Percentiles rank a stretch among this genome's conserved stretches.
Evolutionary conservation across 441 rosid species (phyloP).

Genomic region (Populus hybrid): DNA sequence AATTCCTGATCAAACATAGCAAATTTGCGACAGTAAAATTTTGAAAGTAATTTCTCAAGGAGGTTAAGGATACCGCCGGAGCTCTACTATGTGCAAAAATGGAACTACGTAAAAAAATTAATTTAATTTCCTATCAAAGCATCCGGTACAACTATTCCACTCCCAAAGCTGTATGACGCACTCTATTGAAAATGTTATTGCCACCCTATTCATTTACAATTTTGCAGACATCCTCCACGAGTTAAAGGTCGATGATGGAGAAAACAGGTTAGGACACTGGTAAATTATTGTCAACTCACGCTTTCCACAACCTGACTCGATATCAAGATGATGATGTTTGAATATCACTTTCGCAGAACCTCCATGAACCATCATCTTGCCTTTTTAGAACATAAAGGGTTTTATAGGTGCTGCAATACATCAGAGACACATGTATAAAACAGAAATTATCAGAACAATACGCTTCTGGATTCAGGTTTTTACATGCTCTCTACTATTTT

Average conservation of each 20-base stretch:
- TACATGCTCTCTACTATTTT: not conserved
- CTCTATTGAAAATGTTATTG: not conserved
- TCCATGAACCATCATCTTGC: conserved; percentile 86
- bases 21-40: no score
- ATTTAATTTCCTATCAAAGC: conserved; percentile 3
- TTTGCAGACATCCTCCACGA: not conserved
- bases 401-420: conserved; percentile 61
- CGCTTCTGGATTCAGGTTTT: not conserved
- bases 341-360: conserved; percentile 67
- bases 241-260: not conserved
- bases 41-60: not conserved
- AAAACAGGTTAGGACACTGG: not conserved
- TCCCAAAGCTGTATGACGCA: no score
- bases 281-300: conserved; percentile 15
- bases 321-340: conserved; percentile 44
- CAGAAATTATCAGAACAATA: not conserved
- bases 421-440: not conserved
- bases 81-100: not conserved
- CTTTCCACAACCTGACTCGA: no score
- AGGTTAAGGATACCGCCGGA: not conserved
- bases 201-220: conserved; percentile 6
- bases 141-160: conserved; percentile 1
- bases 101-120: not conserved
- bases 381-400: conserved; percentile 65
- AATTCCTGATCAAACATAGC: no score